Evolutionary conservation across 2,329 filamentous ascomycete genomes (phyloP).

Genomic region (Colletotrichum orbiculare): DNA sequence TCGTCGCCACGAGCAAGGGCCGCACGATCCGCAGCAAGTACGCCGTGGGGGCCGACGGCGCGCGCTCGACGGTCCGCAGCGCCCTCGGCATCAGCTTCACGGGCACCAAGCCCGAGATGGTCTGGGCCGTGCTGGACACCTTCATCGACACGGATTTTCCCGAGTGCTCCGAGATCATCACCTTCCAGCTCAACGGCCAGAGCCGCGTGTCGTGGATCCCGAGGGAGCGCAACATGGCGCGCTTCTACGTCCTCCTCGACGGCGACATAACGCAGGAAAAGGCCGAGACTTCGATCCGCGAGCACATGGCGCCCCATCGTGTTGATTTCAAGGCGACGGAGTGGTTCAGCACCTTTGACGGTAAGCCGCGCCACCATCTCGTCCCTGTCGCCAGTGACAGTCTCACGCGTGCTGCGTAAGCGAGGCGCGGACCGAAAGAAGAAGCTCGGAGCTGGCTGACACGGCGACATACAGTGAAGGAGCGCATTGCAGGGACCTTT

Average conservation of each 20-base stretch:
- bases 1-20: slow-evolving; percentile 44
- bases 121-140: slow-evolving; percentile 60
- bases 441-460: slow-evolving; percentile 4
- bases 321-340: slow-evolving; percentile 57
- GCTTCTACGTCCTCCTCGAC: slow-evolving; percentile 60
- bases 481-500: slow-evolving; percentile 63
- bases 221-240: slow-evolving; percentile 57
- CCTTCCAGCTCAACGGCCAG: slow-evolving; percentile 57
- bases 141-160: slow-evolving; percentile 63
- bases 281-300: slow-evolving; percentile 54
- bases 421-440: neutral
- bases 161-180: slow-evolving; percentile 58
- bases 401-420: too few species aligned
- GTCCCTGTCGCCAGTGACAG: neutral
- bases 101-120: slow-evolving; percentile 61
- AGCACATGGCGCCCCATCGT: slow-evolving; percentile 55
- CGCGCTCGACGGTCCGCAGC: slow-evolving; percentile 58
- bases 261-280: slow-evolving; percentile 54
- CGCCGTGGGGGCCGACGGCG: slow-evolving; percentile 64
- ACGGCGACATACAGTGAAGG: slow-evolving; percentile 50
- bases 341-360: slow-evolving; percentile 62
- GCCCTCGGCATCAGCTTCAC: slow-evolving; percentile 53
- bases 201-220: slow-evolving; percentile 61
- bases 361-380: slow-evolving; percentile 42
- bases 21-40: slow-evolving; percentile 51